phyloP scores from a whole-genome alignment of 176 grass and related monocot species.

The Zoysia japonica region DNA sequence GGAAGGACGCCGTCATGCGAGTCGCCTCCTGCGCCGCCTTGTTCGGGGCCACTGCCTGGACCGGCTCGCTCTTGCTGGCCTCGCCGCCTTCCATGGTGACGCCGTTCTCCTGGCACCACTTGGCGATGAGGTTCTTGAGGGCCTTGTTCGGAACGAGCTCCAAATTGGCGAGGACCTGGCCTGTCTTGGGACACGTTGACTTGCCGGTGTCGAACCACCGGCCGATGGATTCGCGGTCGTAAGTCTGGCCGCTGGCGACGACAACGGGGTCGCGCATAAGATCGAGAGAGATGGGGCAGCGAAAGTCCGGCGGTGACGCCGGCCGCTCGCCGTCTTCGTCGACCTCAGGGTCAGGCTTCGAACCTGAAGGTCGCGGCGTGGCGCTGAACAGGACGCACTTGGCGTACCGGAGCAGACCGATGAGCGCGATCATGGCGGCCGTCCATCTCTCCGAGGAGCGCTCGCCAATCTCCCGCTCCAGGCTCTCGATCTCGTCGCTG shows the following conservation, averaged over 20 bases:
- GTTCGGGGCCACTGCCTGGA: slow-evolving; percentile 47
- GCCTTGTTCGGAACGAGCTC: slow-evolving; percentile 79
- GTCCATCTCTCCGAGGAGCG: slow-evolving; percentile 70
- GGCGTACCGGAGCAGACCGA: slow-evolving; percentile 78
- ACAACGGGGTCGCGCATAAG: slow-evolving; percentile 92
- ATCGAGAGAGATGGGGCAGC: slow-evolving; percentile 93
- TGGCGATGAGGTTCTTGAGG: slow-evolving; percentile 85
- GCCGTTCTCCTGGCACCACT: slow-evolving; percentile 87
- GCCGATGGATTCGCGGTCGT: slow-evolving; percentile 80
- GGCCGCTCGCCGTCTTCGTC: slow-evolving; percentile 45
- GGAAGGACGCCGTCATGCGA: slow-evolving; percentile 84
- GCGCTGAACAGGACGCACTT: slow-evolving; percentile 89
- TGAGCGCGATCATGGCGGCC: slow-evolving; percentile 72
- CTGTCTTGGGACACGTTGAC: slow-evolving; percentile 85
- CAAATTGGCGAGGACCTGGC: slow-evolving; percentile 57
- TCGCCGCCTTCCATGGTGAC: slow-evolving; percentile 54
- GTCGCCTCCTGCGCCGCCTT: slow-evolving; percentile 90
- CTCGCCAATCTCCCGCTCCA: slow-evolving; percentile 88
- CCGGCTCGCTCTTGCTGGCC: slow-evolving; percentile 45
- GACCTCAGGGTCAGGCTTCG: slow-evolving; percentile 34
- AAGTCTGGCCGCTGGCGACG: slow-evolving; percentile 83
- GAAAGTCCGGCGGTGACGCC: slow-evolving; percentile 69
- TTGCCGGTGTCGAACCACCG: slow-evolving; percentile 79
- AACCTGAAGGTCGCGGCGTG: slow-evolving; percentile 55
- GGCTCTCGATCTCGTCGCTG: slow-evolving; percentile 74